A percentile compares a stretch with the other conserved stretches of the same genome.
Conservation (phyloP, 1,139 yeast species). For the Geotrichum klebahnii region DNA sequence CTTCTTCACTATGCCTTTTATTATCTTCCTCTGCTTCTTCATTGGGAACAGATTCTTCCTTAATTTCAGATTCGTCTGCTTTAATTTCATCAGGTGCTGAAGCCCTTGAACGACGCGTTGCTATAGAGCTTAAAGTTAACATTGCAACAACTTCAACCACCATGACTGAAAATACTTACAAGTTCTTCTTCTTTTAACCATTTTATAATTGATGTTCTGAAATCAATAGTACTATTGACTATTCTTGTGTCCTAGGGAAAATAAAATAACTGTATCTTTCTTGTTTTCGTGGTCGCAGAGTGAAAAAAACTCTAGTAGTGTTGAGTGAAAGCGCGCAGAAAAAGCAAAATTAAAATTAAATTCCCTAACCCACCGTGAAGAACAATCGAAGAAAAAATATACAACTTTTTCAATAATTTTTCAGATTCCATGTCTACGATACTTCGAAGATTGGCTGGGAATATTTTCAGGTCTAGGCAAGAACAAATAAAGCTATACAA, state of each 20-base stretch:
- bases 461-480: neutral
- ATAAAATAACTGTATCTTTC: no score
- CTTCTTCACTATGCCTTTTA: neutral
- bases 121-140: conserved; percentile 6
- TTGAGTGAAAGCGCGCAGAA: no score
- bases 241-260: neutral
- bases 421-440: neutral
- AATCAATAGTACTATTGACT: neutral
- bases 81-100: conserved; percentile 10
- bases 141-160: neutral
- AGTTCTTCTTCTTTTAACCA: conserved; percentile 24
- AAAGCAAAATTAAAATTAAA: no score
- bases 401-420: neutral
- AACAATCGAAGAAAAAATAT: neutral
- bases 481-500: neutral
- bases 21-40: conserved; percentile 4
- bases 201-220: conserved; percentile 5
- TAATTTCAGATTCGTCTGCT: conserved; percentile 13
- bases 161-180: conserved; percentile 19
- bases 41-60: conserved; percentile 14
- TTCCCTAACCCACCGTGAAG: conserved; percentile 1
- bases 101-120: conserved; percentile 18
- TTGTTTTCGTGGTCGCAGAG: no score
- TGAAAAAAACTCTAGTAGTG: no score
- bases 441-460: neutral